phyloP scores from a whole-genome alignment of 208 protist genomes.

The Naegleria fowleri region DNA sequence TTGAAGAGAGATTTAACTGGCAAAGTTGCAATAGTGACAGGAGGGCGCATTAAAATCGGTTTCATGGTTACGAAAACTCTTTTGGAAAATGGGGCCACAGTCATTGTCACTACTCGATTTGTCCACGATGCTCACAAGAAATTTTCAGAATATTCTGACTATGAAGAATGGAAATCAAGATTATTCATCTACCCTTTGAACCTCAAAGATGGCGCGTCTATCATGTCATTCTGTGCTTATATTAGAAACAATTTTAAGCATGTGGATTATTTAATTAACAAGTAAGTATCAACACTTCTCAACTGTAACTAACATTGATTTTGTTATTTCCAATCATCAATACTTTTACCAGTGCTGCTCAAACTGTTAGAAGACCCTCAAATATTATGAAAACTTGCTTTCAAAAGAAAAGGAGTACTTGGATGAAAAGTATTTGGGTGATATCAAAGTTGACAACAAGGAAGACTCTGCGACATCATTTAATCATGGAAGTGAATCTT shows the following conservation, averaged over 20 bases:
- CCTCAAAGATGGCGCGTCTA: constrained; percentile 47
- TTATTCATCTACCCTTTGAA: constrained; percentile 60
- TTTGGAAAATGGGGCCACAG: constrained; percentile 64
- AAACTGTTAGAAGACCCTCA: constrained; percentile 58
- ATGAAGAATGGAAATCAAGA: constrained; percentile 43
- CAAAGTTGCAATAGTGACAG: constrained; percentile 41
- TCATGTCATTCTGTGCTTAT: constrained; percentile 46
- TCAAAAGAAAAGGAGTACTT: neutral
- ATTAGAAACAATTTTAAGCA: neutral
- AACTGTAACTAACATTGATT: neutral
- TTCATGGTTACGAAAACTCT: constrained; percentile 75
- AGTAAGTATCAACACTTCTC: neutral
- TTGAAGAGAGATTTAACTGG: constrained; percentile 33
- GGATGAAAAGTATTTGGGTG: neutral
- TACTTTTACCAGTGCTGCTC: constrained; percentile 71
- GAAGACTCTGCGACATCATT: too few relatives aligned
- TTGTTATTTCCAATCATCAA: too few relatives aligned
- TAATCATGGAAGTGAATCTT: neutral
- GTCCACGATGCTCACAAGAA: neutral
- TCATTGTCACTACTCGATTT: constrained; percentile 82
- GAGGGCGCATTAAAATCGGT: constrained; percentile 79
- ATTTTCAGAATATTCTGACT: constrained; percentile 44
- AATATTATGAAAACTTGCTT: constrained; percentile 49
- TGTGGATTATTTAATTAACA: constrained; percentile 48
- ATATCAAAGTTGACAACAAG: neutral